Conservation (phyloP, 164 flowering plant genomes). For the Piper longum region DNA sequence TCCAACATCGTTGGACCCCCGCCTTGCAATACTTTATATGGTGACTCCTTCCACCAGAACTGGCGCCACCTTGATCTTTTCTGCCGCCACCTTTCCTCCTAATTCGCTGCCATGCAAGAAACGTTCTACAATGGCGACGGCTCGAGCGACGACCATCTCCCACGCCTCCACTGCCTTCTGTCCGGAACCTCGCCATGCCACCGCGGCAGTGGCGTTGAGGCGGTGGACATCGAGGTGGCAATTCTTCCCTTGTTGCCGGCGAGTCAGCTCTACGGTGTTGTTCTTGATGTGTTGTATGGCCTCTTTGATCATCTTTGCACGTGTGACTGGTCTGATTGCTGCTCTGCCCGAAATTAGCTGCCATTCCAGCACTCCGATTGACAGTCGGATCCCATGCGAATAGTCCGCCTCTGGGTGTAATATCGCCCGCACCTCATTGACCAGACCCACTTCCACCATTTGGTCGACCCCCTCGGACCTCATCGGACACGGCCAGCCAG, state of each 20-base stretch:
- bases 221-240: conserved; percentile 35
- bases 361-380: conserved; percentile 70
- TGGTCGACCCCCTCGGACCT: conserved; percentile 31
- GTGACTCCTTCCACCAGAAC: neutral
- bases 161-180: neutral
- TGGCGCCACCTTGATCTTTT: neutral
- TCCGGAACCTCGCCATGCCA: neutral
- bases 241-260: conserved; percentile 44
- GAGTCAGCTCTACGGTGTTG: conserved; percentile 37
- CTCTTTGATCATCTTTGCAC: conserved; percentile 13
- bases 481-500: conserved; percentile 46
- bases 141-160: neutral
- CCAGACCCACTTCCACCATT: conserved; percentile 52
- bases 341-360: conserved; percentile 21
- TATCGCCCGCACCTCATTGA: conserved; percentile 34
- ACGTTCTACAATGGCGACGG: neutral
- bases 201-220: conserved; percentile 47
- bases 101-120: neutral
- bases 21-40: too few relatives aligned
- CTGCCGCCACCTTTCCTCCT: neutral
- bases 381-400: conserved; percentile 34
- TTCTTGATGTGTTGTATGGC: conserved; percentile 38
- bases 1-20: too few relatives aligned
- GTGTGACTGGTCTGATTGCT: conserved; percentile 5
- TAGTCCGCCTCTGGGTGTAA: conserved; percentile 37